These are phyloP conservation scores for Camelina hispida DNA, from an alignment of 345 rosid species.

Conservation along the genomic window DNA sequence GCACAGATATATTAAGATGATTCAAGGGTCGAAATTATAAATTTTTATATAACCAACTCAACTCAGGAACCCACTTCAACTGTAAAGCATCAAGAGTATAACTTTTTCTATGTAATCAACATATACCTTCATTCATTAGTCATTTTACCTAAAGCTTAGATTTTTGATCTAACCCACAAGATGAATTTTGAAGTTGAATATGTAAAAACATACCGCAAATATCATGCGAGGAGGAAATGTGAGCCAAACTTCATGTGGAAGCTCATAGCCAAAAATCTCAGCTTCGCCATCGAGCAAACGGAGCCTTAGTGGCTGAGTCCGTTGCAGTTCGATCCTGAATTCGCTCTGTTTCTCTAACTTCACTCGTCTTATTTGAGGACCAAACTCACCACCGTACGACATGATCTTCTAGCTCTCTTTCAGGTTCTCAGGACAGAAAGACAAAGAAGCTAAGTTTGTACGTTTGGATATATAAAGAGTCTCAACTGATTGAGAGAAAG, in stretches of 20 bases:
- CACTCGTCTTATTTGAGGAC: slow-evolving; percentile 15
- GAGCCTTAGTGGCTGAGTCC: slow-evolving; percentile 53
- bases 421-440: not conserved
- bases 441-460: not conserved
- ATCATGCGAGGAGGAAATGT: slow-evolving; percentile 70
- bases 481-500: not conserved
- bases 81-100: not conserved
- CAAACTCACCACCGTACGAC: not conserved
- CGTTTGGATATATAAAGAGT: not conserved
- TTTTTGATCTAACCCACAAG: not conserved
- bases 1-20: too few relatives aligned
- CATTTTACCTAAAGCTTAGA: not conserved
- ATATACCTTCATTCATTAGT: not conserved
- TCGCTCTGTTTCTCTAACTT: not conserved
- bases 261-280: slow-evolving; percentile 79
- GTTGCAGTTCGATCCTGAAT: not conserved
- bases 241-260: slow-evolving; percentile 74
- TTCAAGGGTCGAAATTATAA: too few relatives aligned
- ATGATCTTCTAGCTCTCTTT: not conserved
- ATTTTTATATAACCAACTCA: too few relatives aligned
- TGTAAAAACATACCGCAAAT: slow-evolving; percentile 56
- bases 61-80: not conserved
- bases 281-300: slow-evolving; percentile 72
- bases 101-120: not conserved
- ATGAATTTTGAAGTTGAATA: not conserved